Evolutionary conservation across 2,329 filamentous ascomycete species (phyloP), one percentile per base, ranked within the genome.

Genomic region (Penicillium glabrum): DNA sequence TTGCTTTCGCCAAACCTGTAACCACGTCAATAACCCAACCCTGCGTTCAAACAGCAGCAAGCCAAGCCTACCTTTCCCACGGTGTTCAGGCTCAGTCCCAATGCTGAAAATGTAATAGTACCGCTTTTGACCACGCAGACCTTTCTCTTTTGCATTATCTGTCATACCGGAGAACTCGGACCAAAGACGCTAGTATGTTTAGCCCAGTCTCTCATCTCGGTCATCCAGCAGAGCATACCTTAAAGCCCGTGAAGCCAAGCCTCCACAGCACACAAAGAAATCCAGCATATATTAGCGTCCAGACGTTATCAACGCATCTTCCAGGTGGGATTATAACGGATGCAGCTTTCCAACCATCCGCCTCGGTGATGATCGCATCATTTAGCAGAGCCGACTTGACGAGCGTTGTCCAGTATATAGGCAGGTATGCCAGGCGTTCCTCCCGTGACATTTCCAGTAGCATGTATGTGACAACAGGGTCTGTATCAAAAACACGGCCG

Each of bases 101-200:
- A 67, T 55, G 24, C 59, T 66, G 53, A 66, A 67, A 29, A 67
- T 35, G 46, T 67, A 67, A 53, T 67, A 67, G 39, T 65, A 67
- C 4, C 33, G 46, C 37, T 47, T 61, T 13, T 65, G 57, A 14
- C 61, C 64, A 6, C 51, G 59, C 0, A 67, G 57, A 10, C 62
- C 65, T 10, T 54, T 61, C 44, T 27, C 55, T 33, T 65, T 67
- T 2, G 64, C 64, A 13, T 64, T 57, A 19, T 65, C 60, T 13
- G 61, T 61, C 64, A 64, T 61, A 3, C 60, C 59, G 2, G 58
- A 65, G 43, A 66, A 62, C 16, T 67, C 62, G 3, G 43, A 57
- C 64, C 58, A 64, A 3, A 66, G 56, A 2, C 64, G 64, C 65
- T 67, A 14, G 6, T 14, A 35, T 7, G 16, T 1, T 49, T 21